Evolutionary conservation across 306 rosid species (phyloP).

Genomic region (Castanea sativa): DNA sequence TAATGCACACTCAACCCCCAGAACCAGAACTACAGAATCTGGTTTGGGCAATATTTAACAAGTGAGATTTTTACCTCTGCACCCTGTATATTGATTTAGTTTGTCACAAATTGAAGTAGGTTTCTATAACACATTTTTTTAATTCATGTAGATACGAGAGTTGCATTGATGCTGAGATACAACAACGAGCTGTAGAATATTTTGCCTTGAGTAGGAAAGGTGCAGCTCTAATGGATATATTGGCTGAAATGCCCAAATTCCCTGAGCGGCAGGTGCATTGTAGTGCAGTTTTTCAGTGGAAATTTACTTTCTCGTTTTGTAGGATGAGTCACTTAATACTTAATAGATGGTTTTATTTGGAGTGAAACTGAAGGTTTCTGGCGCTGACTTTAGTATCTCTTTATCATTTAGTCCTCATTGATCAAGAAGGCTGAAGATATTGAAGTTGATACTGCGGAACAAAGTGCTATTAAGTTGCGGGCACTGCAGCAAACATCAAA

Average conservation of each 20-base stretch:
- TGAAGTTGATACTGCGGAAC: conserved; percentile 93
- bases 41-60: conserved; percentile 90
- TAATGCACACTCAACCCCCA: conserved; percentile 97
- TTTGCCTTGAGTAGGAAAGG: conserved; percentile 93
- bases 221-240: conserved; percentile 72
- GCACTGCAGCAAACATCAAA: conserved; percentile 86
- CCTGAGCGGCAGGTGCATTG: conserved; percentile 90
- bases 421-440: conserved; percentile 92
- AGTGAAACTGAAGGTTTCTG: background rate
- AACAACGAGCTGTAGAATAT: conserved; percentile 97
- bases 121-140: conserved; percentile 31
- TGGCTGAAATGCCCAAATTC: conserved; percentile 99
- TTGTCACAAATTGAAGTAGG: conserved; percentile 13
- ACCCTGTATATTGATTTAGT: conserved; percentile 16
- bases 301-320: conserved; percentile 12
- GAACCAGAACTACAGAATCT: conserved; percentile 95
- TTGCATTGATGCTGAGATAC: conserved; percentile 98
- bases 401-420: conserved; percentile 74
- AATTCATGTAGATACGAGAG: conserved; percentile 76
- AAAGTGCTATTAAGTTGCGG: conserved; percentile 87
- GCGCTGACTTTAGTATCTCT: conserved; percentile 12
- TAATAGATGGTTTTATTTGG: conserved; percentile 12
- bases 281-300: conserved; percentile 19
- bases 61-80: conserved; percentile 58
- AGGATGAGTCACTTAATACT: conserved; percentile 22